These are phyloP conservation scores for Aspergillus sp. DNA, from an alignment of 2,329 filamentous ascomycete species.

Conservation along the genomic window DNA sequence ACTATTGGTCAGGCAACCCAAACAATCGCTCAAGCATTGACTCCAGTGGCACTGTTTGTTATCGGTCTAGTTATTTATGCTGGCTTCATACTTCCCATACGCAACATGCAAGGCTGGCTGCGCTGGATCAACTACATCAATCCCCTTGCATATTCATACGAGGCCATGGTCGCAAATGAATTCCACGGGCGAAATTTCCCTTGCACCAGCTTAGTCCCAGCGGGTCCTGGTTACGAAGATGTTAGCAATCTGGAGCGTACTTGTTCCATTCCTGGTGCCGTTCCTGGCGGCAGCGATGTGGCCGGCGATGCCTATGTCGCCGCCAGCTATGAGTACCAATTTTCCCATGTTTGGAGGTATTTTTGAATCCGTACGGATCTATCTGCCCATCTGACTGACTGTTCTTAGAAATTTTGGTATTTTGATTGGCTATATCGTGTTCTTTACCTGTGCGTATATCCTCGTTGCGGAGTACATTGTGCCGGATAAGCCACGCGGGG, in stretches of 20 bases:
- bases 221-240: conserved; percentile 35
- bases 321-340: conserved; percentile 59
- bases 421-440: conserved; percentile 1
- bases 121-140: conserved; percentile 80
- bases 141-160: conserved; percentile 77
- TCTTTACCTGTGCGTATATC: conserved; percentile 65
- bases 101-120: conserved; percentile 74
- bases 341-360: conserved; percentile 61
- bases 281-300: conserved; percentile 59
- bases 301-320: conserved; percentile 62
- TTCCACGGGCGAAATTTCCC: conserved; percentile 66
- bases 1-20: conserved; percentile 73
- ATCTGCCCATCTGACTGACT: background rate
- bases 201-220: conserved; percentile 51
- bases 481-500: conserved; percentile 36
- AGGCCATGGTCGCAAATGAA: conserved; percentile 79
- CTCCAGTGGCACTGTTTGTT: conserved; percentile 53
- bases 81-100: conserved; percentile 43
- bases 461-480: conserved; percentile 43
- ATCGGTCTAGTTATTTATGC: conserved; percentile 50
- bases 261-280: conserved; percentile 62
- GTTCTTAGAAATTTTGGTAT: conserved; percentile 18
- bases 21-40: conserved; percentile 61
- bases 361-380: too few species aligned
- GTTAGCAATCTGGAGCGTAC: conserved; percentile 43